Base-by-base conservation (phyloP, 495 filamentous ascomycete genomes). In the Terfezia boudieri region DNA sequence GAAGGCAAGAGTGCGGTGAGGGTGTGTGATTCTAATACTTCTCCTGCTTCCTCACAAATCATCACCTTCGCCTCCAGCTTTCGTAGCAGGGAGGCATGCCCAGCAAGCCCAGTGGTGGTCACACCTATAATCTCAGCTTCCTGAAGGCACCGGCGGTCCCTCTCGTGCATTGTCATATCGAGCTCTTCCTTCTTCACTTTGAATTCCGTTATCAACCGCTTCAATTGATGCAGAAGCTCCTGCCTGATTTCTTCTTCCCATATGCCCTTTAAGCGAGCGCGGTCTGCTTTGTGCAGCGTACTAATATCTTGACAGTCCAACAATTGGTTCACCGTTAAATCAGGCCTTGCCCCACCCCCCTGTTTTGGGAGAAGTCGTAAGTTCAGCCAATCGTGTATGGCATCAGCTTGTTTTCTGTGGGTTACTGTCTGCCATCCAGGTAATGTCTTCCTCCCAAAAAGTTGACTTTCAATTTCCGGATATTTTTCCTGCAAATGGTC, bases 11-110 rank as follows among this genome's bases (percentile, higher is more conserved):
- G 60, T 1, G 82, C 76, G 0, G 80, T 76, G 8, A 89, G 67
- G 0, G 78, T 66, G 62, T 88, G 82, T 0, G 79, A 71, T 59
- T 88, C 83, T 26, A 87, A 66, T 0, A 89, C 80, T 57, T 88
- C 82, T 1, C 76, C 83, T 3, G 84, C 84, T 60, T 90, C 84
- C 67, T 89, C 84, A 57, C 77, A 80, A 5, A 89, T 46, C 52
- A 92, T 58, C 1, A 86, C 78, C 61, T 89, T 89, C 36, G 73
- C 70, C 23, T 67, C 61, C 4, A 89, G 54, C 14, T 71, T 70
- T 36, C 72, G 71, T 1, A 93, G 73, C 51, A 82, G 64, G 2
- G 75, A 67, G 0, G 85, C 61, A 49, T 82, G 79, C 12, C 72
- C 69, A 9, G 84, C 83, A 5, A 90, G 67, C 0, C 85, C 83